A percentile compares a stretch with the other conserved stretches of the same genome.
phyloP scores from a whole-genome alignment of 768 basidiomycete species.

The Suillus subalutaceus region DNA sequence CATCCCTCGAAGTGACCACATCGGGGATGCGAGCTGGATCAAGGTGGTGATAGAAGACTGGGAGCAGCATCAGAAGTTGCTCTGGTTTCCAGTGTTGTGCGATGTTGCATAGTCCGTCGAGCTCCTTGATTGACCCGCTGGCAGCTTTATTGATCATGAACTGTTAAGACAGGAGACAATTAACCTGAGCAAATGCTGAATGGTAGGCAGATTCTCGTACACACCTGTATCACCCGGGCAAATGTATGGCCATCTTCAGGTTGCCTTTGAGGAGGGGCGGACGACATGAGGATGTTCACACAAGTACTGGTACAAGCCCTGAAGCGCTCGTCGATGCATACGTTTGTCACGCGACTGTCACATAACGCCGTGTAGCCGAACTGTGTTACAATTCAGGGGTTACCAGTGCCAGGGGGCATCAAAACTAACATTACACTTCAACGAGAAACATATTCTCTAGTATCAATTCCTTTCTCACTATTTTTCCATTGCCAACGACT shows the following conservation, averaged over 20 bases:
- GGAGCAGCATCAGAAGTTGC: conserved; percentile 7
- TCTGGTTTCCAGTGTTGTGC: conserved; percentile 9
- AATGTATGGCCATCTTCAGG: conserved; percentile 7
- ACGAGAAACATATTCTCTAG: too few relatives aligned
- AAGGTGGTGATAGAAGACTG: conserved; percentile 11
- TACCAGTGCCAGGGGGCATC: not conserved
- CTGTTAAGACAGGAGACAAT: conserved; percentile 3
- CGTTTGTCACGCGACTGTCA: conserved; percentile 4
- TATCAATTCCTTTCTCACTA: not conserved
- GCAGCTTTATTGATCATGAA: conserved; percentile 10
- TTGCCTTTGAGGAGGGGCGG: not conserved
- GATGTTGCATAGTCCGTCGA: conserved; percentile 8
- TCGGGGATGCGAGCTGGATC: conserved; percentile 11
- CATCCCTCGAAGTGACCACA: conserved; percentile 7
- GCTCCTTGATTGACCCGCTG: conserved; percentile 5
- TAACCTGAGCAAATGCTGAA: not conserved
- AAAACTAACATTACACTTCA: not conserved
- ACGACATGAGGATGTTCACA: not conserved
- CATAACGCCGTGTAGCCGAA: not conserved
- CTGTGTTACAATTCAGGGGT: not conserved
- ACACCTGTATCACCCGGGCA: conserved; percentile 3
- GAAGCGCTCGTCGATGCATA: not conserved
- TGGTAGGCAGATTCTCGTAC: not conserved
- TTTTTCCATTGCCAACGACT: conserved; percentile 1
- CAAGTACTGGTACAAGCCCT: not conserved